Base-by-base conservation (phyloP, 139 green algal species). In the Picochlorum sp. region DNA sequence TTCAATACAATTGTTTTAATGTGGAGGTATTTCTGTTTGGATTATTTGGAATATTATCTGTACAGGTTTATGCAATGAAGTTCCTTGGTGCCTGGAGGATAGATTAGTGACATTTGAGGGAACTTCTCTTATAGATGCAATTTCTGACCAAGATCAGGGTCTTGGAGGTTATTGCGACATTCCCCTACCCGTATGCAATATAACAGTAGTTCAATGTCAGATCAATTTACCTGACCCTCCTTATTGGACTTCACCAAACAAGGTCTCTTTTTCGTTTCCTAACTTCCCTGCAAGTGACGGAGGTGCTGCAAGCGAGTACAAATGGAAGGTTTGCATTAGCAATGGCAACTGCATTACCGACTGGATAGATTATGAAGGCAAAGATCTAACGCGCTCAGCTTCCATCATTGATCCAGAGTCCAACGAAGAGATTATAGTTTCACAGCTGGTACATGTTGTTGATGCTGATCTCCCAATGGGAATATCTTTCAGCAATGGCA, bases 241-340 rank as follows among this genome's bases (percentile, higher is more conserved):
- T 16, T 72, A 43, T 31, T 75, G 69, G 64, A 79, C 71, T 25
- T 69, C 67, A 33, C 33, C 51, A 12, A 60, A 36, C 14, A 20
- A 7, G 12, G 40, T 81, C 30, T 20, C 61, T 18, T 81, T 81
- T 51, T 55, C 55, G 30, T 79, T 81, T 57, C 61, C 65, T 10
- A 26, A 49, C 26, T 81, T 79, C 60, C 13, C 12, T 18, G 18
- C 20, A 41, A 12, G 30, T 63, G 51, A 39, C 8, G 50, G 43
- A 18, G 37, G 32, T 24, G 28, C 36, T 13, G 54, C 37, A 14
- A 65, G 57, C 31, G n/a, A 25, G 14, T 84, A 82, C 63, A 36
- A 60, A 9, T 85, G 75, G 78, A 68, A 63, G 25, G 37, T 85
- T 18, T 47, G 39, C 22, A n/a, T 47, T 16, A 47, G 22, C 20